Percentiles rank a stretch among this genome's conserved stretches.
Evolutionary conservation across 495 filamentous ascomycete species (phyloP).

Genomic region (Podospora pseudopauciseta): DNA sequence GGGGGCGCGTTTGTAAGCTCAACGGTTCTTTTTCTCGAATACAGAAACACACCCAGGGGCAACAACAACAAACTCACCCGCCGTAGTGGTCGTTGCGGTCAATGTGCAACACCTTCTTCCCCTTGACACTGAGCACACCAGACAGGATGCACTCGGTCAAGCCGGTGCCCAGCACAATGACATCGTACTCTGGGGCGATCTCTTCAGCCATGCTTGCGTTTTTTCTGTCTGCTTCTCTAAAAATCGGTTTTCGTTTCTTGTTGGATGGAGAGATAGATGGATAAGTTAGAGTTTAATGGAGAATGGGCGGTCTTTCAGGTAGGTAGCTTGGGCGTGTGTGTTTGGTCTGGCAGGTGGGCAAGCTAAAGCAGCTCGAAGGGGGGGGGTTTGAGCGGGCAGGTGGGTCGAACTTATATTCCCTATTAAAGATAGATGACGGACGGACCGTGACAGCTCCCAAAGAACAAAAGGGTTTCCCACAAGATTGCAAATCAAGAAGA

Average conservation of each 20-base stretch:
- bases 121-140: slow-evolving; percentile 96
- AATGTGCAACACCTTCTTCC: slow-evolving; percentile 98
- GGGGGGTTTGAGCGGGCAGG: not conserved
- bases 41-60: slow-evolving; percentile 10
- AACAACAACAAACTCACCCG: slow-evolving; percentile 60
- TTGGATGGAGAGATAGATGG: slow-evolving; percentile 2
- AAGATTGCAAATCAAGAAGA: not conserved
- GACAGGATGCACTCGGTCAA: slow-evolving; percentile 98
- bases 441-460: not conserved
- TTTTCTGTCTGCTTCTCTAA: not conserved
- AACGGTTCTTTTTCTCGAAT: not conserved
- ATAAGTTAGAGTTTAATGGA: not conserved
- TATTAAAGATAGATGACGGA: not conserved
- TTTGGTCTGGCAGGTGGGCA: not conserved
- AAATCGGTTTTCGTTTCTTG: not conserved
- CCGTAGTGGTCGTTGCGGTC: slow-evolving; percentile 99
- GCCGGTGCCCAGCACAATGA: slow-evolving; percentile 96
- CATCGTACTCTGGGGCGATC: slow-evolving; percentile 94
- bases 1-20: slow-evolving; percentile 26
- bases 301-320: not conserved
- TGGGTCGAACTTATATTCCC: not conserved
- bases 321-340: not conserved
- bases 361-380: not conserved
- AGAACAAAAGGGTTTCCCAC: not conserved
- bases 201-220: slow-evolving; percentile 68